Evolutionary conservation across 2,329 filamentous ascomycete genomes (phyloP).

Genomic region (Scolecobasidium constrictum): DNA sequence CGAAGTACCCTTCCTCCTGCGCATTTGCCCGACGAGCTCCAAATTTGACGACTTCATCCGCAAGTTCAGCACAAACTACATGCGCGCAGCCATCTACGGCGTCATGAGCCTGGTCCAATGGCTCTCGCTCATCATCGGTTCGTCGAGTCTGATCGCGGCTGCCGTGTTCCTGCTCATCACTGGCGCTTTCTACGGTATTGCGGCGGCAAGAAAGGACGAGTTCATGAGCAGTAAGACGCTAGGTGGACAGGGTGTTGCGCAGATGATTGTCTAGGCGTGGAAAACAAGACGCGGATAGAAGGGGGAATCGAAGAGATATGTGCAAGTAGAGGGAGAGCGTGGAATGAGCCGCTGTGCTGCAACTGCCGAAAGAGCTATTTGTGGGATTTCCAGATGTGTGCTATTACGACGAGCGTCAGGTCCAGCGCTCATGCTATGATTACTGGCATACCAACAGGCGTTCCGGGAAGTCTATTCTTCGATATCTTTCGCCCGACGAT

Average conservation of each 20-base stretch:
- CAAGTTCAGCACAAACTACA: conserved; percentile 90
- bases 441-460: too few relatives aligned
- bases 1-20: conserved; percentile 83
- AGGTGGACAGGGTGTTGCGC: conserved; percentile 83
- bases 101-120: conserved; percentile 77
- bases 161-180: conserved; percentile 72
- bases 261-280: conserved; percentile 77
- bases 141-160: conserved; percentile 72
- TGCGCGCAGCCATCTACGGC: conserved; percentile 79
- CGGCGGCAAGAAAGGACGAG: conserved; percentile 70
- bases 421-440: too few relatives aligned
- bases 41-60: conserved; percentile 85
- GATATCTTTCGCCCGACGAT: too few relatives aligned
- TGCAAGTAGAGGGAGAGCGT: background rate
- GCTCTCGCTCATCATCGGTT: conserved; percentile 55
- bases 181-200: conserved; percentile 67
- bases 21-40: conserved; percentile 91
- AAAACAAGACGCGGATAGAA: background rate
- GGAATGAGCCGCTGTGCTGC: background rate
- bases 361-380: too few relatives aligned
- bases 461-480: too few relatives aligned
- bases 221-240: conserved; percentile 93
- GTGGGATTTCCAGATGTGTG: too few relatives aligned
- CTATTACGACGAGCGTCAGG: too few relatives aligned
- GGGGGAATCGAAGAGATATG: conserved; percentile 1